Base-by-base conservation (phyloP, 2,329 filamentous ascomycete species). In the Colletotrichum graminicola region DNA sequence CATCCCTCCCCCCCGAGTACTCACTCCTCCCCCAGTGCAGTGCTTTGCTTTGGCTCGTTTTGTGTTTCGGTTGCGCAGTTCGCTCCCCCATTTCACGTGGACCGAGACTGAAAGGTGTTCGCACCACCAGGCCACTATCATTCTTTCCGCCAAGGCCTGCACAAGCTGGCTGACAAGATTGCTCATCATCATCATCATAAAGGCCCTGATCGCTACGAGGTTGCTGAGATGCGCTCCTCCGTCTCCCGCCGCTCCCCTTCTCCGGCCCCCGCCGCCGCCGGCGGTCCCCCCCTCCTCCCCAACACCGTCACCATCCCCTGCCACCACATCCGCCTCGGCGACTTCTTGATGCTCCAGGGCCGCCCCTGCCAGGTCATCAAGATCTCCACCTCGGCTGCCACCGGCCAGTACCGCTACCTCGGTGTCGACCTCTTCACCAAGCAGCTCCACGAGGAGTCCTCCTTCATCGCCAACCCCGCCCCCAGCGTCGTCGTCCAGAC, bases 371-470 rank as follows among this genome's bases (percentile, higher is more conserved):
- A 99, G 91, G 95, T 99, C 84, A 99, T 99, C 89, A 95, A 95
- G 83, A 98, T 99, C 92, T 97, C 94, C 77, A 97, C 95, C 85
- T 98, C 95, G 70, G 90, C 94, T 77, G 95, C 97, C 88, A 99
- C 96, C 74, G 96, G 96, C 84, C 96, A 99, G 91, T 95, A 99
- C 92, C 94, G 96, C 83, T 99, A 98, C 91, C 93, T 99, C 75
- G 96, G 96, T 90, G 96, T 99, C 77, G 96, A 99, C 85, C 93
- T 99, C 80, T 99, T 99, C 94, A 98, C 95, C 89, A 97, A 97
- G 90, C 94, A 98, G 88, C 91, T 99, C 76, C 94, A 98, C 82
- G 96, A 99, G 88, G 96, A 99, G 92, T 97, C 94, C 69, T 95
- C 93, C 79, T 98, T 97, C 87, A 91, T 98, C 87, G 95, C 94